Evolutionary conservation across 2,329 filamentous ascomycete species (phyloP).

Genomic region (Pseudophaeomoniella oleicola): DNA sequence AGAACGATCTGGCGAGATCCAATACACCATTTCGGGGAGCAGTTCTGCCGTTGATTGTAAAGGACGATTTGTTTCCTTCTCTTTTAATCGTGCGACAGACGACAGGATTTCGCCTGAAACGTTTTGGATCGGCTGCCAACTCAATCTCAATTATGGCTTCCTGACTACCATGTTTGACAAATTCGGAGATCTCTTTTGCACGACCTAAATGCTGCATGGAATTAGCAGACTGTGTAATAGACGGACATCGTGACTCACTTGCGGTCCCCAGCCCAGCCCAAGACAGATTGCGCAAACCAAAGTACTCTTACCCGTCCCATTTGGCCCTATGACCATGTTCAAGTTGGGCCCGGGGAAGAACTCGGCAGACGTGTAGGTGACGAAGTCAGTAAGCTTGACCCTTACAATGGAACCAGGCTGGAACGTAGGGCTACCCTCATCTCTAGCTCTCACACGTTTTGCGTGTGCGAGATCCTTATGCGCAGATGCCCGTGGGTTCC

Average conservation of each 20-base stretch:
- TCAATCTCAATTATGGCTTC: slow-evolving; percentile 83
- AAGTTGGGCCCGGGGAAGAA: slow-evolving; percentile 83
- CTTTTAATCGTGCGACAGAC: slow-evolving; percentile 63
- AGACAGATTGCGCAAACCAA: slow-evolving; percentile 93
- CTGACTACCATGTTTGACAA: slow-evolving; percentile 76
- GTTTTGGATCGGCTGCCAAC: slow-evolving; percentile 48
- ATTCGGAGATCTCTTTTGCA: slow-evolving; percentile 72
- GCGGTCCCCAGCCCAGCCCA: slow-evolving; percentile 70
- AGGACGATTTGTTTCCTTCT: slow-evolving; percentile 71
- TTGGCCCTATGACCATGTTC: slow-evolving; percentile 99
- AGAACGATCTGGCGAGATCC: slow-evolving; percentile 52
- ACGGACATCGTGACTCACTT: slow-evolving; percentile 20
- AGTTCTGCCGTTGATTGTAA: slow-evolving; percentile 56
- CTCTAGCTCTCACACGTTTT: background rate
- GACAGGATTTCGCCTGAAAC: slow-evolving; percentile 47
- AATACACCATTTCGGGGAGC: slow-evolving; percentile 49
- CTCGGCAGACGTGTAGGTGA: slow-evolving; percentile 85
- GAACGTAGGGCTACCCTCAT: slow-evolving; percentile 12
- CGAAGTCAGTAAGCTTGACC: slow-evolving; percentile 75
- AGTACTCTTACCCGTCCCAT: slow-evolving; percentile 94
- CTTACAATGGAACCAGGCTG: slow-evolving; percentile 77
- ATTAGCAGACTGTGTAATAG: slow-evolving; percentile 2
- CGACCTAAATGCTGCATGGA: slow-evolving; percentile 55
- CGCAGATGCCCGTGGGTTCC: slow-evolving; percentile 1
- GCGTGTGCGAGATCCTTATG: slow-evolving; percentile 9